phyloP scores from a whole-genome alignment of 306 rosid genomes.

The Trifolium repens region DNA sequence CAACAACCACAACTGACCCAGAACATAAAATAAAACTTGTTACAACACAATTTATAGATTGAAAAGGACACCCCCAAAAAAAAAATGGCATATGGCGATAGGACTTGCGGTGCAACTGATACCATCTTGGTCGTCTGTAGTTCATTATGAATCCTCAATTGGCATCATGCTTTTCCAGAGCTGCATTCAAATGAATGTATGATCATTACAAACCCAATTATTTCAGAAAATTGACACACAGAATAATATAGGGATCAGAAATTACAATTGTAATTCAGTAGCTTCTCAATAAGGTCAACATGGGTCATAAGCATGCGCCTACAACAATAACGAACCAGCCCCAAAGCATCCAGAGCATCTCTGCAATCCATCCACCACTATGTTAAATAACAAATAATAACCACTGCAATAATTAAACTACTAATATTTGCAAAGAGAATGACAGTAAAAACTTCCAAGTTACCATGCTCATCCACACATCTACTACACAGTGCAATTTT shows the following conservation, averaged over 20 bases:
- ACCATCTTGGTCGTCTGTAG: conserved; percentile 22
- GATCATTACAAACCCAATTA: conserved; percentile 14
- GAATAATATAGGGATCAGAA: conserved; percentile 17
- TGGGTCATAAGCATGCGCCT: conserved; percentile 99
- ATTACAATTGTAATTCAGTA: conserved; percentile 88
- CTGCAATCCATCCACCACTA: conserved; percentile 53
- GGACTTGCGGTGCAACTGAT: not conserved
- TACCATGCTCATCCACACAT: no score
- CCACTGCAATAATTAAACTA: no score
- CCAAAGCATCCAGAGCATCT: conserved; percentile 93
- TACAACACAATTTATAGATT: conserved; percentile 26
- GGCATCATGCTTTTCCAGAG: conserved; percentile 70
- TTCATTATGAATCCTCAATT: conserved; percentile 46
- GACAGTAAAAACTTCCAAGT: not conserved
- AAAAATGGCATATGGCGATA: not conserved
- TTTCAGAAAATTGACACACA: conserved; percentile 11
- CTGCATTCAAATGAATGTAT: conserved; percentile 48
- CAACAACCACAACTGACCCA: conserved; percentile 19
- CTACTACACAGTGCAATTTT: not conserved
- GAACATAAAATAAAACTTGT: conserved; percentile 8
- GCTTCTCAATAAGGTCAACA: conserved; percentile 97
- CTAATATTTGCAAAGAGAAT: not conserved
- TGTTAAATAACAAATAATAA: conserved; percentile 1
- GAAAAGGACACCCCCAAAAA: not conserved
- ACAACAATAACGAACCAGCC: conserved; percentile 90